phyloP scores from a whole-genome alignment of 2,329 filamentous ascomycete species.

The Xylaria sp. region DNA sequence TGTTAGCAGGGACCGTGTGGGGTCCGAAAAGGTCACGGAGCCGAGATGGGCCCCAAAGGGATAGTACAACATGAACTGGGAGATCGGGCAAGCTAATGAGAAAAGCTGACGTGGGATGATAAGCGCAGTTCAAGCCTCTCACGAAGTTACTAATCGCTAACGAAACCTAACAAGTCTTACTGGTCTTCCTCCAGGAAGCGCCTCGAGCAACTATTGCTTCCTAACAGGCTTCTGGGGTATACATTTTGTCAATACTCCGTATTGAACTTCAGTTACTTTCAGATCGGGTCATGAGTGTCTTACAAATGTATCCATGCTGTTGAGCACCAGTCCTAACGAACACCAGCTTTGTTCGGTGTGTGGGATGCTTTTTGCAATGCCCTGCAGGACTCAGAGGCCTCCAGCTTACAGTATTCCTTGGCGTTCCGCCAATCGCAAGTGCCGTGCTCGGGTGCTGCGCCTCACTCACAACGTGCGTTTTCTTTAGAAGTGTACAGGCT shows the following conservation, averaged over 20 bases:
- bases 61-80: neutral
- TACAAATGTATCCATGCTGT: no score
- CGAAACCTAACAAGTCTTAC: neutral
- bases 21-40: no score
- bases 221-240: neutral
- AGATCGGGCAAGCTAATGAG: neutral
- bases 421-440: neutral
- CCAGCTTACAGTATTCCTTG: constrained; percentile 1
- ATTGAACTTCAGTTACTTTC: neutral
- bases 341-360: no score
- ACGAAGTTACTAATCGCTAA: neutral
- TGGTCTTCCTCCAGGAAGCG: neutral
- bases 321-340: no score
- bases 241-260: neutral
- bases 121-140: no score
- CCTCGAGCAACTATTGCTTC: neutral
- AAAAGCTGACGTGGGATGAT: constrained; percentile 4
- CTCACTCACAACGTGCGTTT: neutral
- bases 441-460: neutral
- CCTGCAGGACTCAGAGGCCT: constrained; percentile 15
- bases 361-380: no score
- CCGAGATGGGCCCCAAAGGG: no score
- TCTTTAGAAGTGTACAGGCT: neutral
- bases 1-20: no score
- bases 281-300: neutral